Conservation (phyloP, 352 stramenopile species). For the Blastocystis sp. region DNA sequence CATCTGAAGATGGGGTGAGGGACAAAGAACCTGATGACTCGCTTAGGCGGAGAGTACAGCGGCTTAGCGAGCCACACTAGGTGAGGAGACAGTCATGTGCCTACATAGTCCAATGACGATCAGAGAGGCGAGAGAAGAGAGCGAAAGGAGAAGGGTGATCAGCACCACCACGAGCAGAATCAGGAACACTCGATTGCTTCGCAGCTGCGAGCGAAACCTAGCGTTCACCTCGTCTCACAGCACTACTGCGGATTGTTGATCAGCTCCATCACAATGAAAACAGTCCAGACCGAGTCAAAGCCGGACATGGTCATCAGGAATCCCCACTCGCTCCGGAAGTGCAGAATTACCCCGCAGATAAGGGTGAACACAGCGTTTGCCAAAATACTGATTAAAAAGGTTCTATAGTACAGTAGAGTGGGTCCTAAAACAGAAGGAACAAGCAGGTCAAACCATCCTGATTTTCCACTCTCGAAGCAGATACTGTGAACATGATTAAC, state of each 20-base stretch:
- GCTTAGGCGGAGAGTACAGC: neutral
- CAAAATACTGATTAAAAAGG: neutral
- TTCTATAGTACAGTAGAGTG: neutral
- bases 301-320: neutral
- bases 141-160: neutral
- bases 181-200: neutral
- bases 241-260: neutral
- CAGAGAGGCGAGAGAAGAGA: neutral
- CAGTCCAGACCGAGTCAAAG: neutral
- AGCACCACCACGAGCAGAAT: neutral
- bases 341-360: neutral
- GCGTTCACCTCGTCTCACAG: neutral
- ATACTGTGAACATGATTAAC: neutral
- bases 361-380: neutral
- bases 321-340: neutral
- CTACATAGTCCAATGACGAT: neutral
- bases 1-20: neutral
- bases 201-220: neutral
- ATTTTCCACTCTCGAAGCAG: slow-evolving; percentile 13
- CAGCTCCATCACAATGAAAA: slow-evolving; percentile 20
- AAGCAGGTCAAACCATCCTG: neutral
- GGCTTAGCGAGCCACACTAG: neutral
- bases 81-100: neutral
- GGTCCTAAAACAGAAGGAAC: neutral
- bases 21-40: slow-evolving; percentile 16